Evolutionary conservation across 371 early-diverging fungal species (phyloP).

Genomic region (Mortierella sp.): DNA sequence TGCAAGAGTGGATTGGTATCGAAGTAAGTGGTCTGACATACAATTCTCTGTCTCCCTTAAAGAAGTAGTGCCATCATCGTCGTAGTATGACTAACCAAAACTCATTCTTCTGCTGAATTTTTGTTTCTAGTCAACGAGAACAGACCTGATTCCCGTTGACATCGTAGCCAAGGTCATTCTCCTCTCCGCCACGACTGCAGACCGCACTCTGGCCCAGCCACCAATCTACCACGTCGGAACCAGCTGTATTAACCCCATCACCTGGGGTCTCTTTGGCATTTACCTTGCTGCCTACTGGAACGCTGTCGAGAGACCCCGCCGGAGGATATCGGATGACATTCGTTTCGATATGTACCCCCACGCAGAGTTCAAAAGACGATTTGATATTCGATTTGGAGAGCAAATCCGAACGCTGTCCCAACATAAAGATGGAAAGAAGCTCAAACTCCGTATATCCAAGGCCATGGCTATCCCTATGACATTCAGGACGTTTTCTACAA

Average conservation of each 20-base stretch:
- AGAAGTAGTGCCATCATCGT: no score
- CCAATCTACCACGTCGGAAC: conserved; percentile 54
- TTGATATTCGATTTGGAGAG: conserved; percentile 50
- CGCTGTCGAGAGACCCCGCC: conserved; percentile 38
- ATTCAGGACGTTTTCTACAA: conserved; percentile 37
- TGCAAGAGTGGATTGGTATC: conserved; percentile 50
- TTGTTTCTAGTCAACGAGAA: conserved; percentile 49
- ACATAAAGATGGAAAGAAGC: conserved; percentile 29
- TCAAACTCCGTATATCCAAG: conserved; percentile 45
- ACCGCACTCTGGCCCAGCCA: conserved; percentile 14
- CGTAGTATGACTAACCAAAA: neutral
- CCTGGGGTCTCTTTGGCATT: conserved; percentile 50
- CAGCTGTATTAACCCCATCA: conserved; percentile 50
- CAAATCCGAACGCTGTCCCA: conserved; percentile 43
- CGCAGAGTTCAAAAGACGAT: conserved; percentile 41
- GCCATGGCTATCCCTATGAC: conserved; percentile 48
- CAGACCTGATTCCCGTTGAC: conserved; percentile 72
- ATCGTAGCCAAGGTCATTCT: conserved; percentile 54
- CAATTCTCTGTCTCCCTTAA: no score
- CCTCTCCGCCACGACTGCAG: conserved; percentile 48
- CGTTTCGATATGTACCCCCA: conserved; percentile 41
- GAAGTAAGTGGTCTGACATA: conserved; percentile 18
- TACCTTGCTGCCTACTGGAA: conserved; percentile 42
- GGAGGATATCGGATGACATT: conserved; percentile 43
- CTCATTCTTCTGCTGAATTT: neutral